phyloP scores from a whole-genome alignment of 371 early-diverging fungal species.

The Paraphysoderma sedebokerense region DNA sequence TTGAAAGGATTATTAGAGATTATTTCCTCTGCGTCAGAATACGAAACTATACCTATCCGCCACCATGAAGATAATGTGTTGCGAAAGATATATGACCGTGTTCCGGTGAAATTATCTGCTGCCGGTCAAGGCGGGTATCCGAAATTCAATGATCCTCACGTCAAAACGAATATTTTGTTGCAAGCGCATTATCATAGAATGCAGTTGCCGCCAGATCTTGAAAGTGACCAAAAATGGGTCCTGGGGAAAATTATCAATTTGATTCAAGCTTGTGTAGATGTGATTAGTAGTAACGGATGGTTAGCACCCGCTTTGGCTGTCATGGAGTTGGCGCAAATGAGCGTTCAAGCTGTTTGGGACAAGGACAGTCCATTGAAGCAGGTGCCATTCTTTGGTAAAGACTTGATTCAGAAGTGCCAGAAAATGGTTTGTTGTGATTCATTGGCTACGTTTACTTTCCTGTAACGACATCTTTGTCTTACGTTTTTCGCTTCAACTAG shows the following conservation, averaged over 20 bases:
- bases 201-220: slow-evolving; percentile 75
- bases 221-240: slow-evolving; percentile 56
- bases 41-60: slow-evolving; percentile 74
- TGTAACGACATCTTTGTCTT: no score
- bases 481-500: no score
- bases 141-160: slow-evolving; percentile 58
- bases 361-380: slow-evolving; percentile 79
- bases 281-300: slow-evolving; percentile 83
- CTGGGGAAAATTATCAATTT: slow-evolving; percentile 56
- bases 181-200: slow-evolving; percentile 90
- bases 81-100: slow-evolving; percentile 55
- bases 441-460: no score
- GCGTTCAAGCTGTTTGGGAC: slow-evolving; percentile 93
- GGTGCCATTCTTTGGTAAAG: slow-evolving; percentile 62
- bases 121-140: slow-evolving; percentile 3
- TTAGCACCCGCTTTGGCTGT: slow-evolving; percentile 71
- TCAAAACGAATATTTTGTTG: slow-evolving; percentile 75
- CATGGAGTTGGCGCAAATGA: slow-evolving; percentile 94
- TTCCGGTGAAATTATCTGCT: slow-evolving; percentile 56
- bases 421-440: no score
- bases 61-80: slow-evolving; percentile 75
- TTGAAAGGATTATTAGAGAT: slow-evolving; percentile 82
- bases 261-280: slow-evolving; percentile 88
- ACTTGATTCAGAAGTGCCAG: slow-evolving; percentile 48
- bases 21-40: slow-evolving; percentile 80